Evolutionary conservation across 2,329 filamentous ascomycete genomes (phyloP).

Genomic region (Huntiella bhutanensis): DNA sequence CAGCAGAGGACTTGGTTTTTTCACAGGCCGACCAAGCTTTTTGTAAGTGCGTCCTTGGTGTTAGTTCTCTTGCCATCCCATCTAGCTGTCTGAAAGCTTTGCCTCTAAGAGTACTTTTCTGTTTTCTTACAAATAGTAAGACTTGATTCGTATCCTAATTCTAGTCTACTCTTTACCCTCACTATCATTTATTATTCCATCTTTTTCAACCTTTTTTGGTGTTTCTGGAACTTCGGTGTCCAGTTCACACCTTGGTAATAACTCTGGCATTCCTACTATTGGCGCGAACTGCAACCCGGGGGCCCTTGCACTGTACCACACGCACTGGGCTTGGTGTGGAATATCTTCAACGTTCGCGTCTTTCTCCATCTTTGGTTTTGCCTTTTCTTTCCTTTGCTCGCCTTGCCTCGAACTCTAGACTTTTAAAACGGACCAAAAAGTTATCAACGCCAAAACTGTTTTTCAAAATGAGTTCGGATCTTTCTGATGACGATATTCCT

Average conservation of each 20-base stretch:
- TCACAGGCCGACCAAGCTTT: background rate
- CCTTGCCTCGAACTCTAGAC: constrained; percentile 10
- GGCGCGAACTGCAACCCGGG: constrained; percentile 1
- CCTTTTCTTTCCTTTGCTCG: constrained; percentile 20
- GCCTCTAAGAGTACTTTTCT: too few species aligned
- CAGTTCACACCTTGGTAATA: background rate
- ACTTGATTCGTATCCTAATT: too few species aligned
- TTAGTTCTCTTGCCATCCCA: too few species aligned
- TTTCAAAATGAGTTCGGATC: constrained; percentile 14
- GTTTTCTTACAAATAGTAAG: too few species aligned
- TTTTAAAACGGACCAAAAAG: background rate
- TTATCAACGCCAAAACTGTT: background rate
- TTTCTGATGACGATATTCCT: constrained; percentile 67
- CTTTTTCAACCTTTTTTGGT: background rate
- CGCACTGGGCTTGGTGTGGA: constrained; percentile 1
- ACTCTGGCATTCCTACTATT: constrained; percentile 1
- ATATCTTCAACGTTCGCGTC: constrained; percentile 13
- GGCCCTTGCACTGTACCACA: constrained; percentile 5
- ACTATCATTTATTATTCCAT: background rate
- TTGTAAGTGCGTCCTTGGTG: too few species aligned
- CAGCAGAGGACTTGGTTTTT: background rate
- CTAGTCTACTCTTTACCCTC: background rate
- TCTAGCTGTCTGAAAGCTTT: too few species aligned
- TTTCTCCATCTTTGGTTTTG: constrained; percentile 16
- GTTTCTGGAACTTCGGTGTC: background rate